Base-by-base conservation (phyloP, 352 stramenopile genomes). In the Pythium guiyangense region DNA sequence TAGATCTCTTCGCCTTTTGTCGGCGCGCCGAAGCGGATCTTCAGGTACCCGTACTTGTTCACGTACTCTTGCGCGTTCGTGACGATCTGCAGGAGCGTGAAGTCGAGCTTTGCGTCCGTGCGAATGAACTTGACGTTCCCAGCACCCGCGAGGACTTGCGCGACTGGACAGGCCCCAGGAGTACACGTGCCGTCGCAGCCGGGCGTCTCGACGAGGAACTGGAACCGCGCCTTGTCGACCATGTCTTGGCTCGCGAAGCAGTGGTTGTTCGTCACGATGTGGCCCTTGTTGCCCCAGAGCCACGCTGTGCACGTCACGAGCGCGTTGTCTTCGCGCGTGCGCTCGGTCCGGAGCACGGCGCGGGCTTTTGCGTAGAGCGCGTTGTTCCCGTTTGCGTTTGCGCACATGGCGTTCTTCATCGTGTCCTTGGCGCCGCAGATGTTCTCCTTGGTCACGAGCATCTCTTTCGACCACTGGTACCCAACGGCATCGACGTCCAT, bases 361-460 rank as follows among this genome's bases (percentile, higher is more conserved):
- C 68, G 72, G 12, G 74, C 68, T 17, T 67, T 70, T 8, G 52
- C 11, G 49, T 78, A 69, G 64, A 80, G 80, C 40, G 62, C 68
- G 14, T 69, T 48, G 5, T 66, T 59, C 31, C 31, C 62, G 12
- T 61, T 65, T 1, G 61, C 57, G 52, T 60, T 57, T 29, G 73
- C 75, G 31, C 72, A 83, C 60, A 72, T 70, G 20, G 67, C 62
- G 55, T 85, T 85, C 62, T 82, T 74, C 74, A 85, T 82, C n/a
- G 72, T 82, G 57, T 80, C 66, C 9, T 61, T 71, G 35, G 70
- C 59, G 17, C 72, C 74, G 27, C 74, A 85, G 52, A 85, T 75
- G 8, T 63, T 74, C 45, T 85, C 74, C 29, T 77, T 79, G n/a
- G 47, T 64, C 12, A 68, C 52, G 46, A 61, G 45, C 25, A 49